A percentile compares a stretch with the other conserved stretches of the same genome.
These are phyloP conservation scores for Emmonsiellopsis sp. DNA, from an alignment of 2,329 filamentous ascomycete species.

Conservation along the genomic window DNA sequence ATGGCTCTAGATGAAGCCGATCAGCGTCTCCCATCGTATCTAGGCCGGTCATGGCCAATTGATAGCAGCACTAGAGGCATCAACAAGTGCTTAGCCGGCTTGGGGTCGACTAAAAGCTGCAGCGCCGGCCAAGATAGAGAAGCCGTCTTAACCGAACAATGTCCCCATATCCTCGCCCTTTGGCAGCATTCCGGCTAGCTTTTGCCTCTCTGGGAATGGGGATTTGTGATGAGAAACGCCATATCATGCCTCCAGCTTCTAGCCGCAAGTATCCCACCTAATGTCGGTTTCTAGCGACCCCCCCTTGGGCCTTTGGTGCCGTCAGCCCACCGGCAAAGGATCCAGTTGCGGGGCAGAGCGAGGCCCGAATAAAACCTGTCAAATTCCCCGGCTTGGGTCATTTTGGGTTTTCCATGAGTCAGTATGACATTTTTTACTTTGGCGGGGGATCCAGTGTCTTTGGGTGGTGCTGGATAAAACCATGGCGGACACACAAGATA, in stretches of 20 bases:
- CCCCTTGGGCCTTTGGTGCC: not conserved
- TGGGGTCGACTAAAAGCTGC: too few species aligned
- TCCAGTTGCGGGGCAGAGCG: not conserved
- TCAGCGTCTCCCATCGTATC: too few species aligned
- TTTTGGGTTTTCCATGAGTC: not conserved
- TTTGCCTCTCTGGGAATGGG: too few species aligned
- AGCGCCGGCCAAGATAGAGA: not conserved
- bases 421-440: not conserved
- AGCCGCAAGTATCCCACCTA: too few species aligned
- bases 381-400: not conserved
- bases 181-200: too few species aligned
- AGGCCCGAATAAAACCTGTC: not conserved
- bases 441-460: not conserved
- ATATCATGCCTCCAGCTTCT: not conserved
- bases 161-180: not conserved
- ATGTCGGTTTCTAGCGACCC: not conserved
- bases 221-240: too few species aligned
- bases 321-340: not conserved
- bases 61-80: not conserved
- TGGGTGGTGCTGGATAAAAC: not conserved
- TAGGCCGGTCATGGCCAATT: not conserved
- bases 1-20: too few species aligned
- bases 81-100: too few species aligned
- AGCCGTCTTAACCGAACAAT: slow-evolving; percentile 2
- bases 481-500: not conserved